phyloP scores from a whole-genome alignment of 192 early-diverging fungal genomes.

The Umbelopsis isabellina region DNA sequence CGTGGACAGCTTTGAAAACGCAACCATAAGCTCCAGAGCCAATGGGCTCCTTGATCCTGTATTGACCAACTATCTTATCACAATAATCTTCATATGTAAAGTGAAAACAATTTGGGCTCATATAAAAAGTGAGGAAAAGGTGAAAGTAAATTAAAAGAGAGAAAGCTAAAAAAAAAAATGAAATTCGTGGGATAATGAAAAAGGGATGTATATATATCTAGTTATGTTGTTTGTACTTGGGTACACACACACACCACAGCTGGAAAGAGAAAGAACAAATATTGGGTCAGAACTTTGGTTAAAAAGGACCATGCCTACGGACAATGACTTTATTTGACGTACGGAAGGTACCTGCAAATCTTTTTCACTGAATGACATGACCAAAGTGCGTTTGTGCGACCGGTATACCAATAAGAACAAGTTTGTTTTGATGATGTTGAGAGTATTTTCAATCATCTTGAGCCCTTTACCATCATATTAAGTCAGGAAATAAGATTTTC shows the following conservation, averaged over 20 bases:
- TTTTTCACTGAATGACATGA: background rate
- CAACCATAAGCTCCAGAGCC: constrained; percentile 79
- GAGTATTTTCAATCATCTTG: no score
- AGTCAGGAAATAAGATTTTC: no score
- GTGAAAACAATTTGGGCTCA: background rate
- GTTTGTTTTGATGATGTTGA: no score
- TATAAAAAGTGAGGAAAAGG: background rate
- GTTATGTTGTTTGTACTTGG: no score
- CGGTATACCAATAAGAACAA: no score
- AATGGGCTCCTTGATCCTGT: constrained; percentile 33
- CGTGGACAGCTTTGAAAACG: constrained; percentile 70
- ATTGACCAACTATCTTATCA: constrained; percentile 11
- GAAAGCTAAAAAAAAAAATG: background rate
- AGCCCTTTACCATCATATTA: no score
- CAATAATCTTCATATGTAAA: constrained; percentile 2
- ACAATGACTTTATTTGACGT: constrained; percentile 23
- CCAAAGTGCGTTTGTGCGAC: no score
- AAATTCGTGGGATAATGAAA: constrained; percentile 7
- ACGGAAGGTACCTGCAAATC: background rate
- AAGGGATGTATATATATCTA: background rate
- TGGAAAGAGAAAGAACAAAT: background rate
- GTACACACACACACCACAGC: no score
- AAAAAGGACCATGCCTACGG: background rate
- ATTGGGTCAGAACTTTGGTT: constrained; percentile 9
- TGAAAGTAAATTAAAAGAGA: constrained; percentile 1